Evolutionary conservation across 129 eudicot genomes (phyloP).

Genomic region (Rutidosis leptorrhynchoides): DNA sequence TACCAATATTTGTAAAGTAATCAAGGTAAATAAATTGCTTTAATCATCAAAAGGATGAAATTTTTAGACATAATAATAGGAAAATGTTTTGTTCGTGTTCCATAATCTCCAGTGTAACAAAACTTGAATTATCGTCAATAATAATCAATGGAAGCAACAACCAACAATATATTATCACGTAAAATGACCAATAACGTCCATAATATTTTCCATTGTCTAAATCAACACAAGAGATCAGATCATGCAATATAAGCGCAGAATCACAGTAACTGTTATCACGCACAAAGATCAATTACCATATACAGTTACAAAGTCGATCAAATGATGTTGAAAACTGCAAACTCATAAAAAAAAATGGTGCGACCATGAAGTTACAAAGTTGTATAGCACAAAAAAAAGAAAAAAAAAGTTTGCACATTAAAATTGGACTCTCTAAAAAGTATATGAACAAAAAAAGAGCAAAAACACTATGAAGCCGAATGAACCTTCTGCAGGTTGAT

Average conservation of each 20-base stretch:
- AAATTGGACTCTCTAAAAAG: background rate
- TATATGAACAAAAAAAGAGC: constrained; percentile 13
- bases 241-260: too few relatives aligned
- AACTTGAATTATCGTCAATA: too few relatives aligned
- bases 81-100: too few relatives aligned
- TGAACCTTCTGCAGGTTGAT: constrained; percentile 1
- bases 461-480: constrained; percentile 11
- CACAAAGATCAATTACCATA: too few relatives aligned
- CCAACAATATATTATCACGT: background rate
- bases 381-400: background rate
- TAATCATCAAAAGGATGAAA: too few relatives aligned
- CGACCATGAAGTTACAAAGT: constrained; percentile 17
- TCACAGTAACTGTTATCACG: too few relatives aligned
- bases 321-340: background rate
- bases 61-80: too few relatives aligned
- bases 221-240: too few relatives aligned
- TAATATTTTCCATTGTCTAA: too few relatives aligned
- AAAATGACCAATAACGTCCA: background rate
- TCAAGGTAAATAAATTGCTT: too few relatives aligned
- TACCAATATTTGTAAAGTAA: too few relatives aligned
- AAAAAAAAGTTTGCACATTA: background rate
- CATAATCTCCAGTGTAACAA: too few relatives aligned
- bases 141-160: background rate
- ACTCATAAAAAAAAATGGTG: background rate
- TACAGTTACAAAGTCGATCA: background rate